Evolutionary conservation across 176 grass and related monocot genomes (phyloP), one percentile per base, ranked within the genome.

Genomic region (Leersia perrieri): DNA sequence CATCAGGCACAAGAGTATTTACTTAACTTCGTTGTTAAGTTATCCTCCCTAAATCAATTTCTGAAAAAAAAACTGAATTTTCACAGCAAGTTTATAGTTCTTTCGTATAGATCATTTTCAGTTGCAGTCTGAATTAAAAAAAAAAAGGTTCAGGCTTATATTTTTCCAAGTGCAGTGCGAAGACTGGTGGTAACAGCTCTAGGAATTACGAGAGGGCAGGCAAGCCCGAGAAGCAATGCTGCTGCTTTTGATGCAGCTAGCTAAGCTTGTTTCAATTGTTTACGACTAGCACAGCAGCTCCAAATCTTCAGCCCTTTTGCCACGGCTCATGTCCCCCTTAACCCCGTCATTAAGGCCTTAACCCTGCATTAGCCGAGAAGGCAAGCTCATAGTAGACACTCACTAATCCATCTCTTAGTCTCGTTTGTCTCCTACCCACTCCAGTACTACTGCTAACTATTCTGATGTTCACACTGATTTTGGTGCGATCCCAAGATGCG

Each of bases 241-340:
- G 30, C 20, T 23, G 25, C 42, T 88, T 88, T 88, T 60, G 44
- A 78, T 79, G 80, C 80, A 79, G 67, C 42, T 65, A 31, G 13
- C 0, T n/a, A 8, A 63, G 4, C 47, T 51, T 51, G 47, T 22
- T 51, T 18, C 47, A 51, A 51, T 51, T 51, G 47, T 22, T 77
- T 70, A 84, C 20, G 73, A 16, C 39, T 44, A 76, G 76, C 47
- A 44, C 0, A 14, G 0, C 42, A 57, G 9, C 15, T 36, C n/a
- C 30, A 74, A 33, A 57, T 23, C 51, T 57, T 12, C 51, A 51
- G 1, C 47, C 70, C 72, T 35, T 36, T 68, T 35, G 68, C 86
- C n/a, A n/a, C 29, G 45, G 74, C 80, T 73, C 15, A 7, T 84
- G 87, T 80, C 45, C 75, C 86, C 75, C 5, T 0, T 73, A 73